Base-by-base conservation (phyloP, 306 rosid genomes). In the Corylus americana region DNA sequence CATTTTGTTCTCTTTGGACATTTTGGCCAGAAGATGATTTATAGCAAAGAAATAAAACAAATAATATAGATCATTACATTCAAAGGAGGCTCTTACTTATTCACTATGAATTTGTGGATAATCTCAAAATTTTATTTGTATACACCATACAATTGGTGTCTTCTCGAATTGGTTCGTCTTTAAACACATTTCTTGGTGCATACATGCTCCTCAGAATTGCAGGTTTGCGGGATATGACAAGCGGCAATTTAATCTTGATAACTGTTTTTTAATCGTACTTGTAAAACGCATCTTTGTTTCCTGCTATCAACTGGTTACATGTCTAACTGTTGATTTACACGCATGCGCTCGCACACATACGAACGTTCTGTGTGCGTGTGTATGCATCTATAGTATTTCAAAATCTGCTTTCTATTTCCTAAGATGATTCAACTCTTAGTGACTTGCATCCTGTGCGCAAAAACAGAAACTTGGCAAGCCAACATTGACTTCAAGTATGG, bases 391-490 rank as follows among this genome's bases (percentile, higher is more conserved):
- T 42, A 17, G 11, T 35, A 14, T 17, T 35, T 37, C 10, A 7
- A 35, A 31, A 55, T 17, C 35, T 59, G 31, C 37, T 59, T 25
- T 13, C 8, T 5, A 4, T 62, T 13, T 29, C 18, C 11, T 39
- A 18, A 68, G 25, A 68, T 17, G 42, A 42, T 68, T 81, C 72
- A 22, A 29, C 39, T 55, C 16, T 66, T 58, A 25, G 20, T 44
- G 50, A 58, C 72, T 73, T 16, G 54, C 17, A 17, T 70, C 50
- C 45, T 47, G 45, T 80, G 55, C 20, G 80, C 11, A 27, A 54
- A 54, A 69, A 6, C 84, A 72, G 79, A 81, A 80, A 76, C 82
- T 76, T 58, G 78, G 79, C 57, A 72, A 55, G 74, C 64, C 71
- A 22, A 5, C 80, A 59, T 59, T 76, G 81, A 20, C 37, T 67